Conservation (phyloP, 768 basidiomycete genomes). For the Amanita molliuscula region DNA sequence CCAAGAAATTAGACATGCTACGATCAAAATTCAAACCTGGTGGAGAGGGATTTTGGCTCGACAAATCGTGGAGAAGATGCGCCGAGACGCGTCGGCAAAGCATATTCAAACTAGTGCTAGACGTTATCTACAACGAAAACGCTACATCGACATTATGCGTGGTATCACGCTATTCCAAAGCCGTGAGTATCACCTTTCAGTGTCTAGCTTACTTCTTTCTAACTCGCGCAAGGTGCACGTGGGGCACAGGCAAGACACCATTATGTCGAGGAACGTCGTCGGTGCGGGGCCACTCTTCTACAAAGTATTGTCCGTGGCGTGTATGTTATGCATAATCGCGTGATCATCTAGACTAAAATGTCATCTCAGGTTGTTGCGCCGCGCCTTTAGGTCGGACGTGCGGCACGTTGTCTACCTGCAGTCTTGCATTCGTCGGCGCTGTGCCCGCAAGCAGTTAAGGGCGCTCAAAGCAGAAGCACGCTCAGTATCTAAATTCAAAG, state of each 20-base stretch:
- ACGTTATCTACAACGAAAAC: slow-evolving; percentile 62
- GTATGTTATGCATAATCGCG: slow-evolving; percentile 35
- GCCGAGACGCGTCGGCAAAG: slow-evolving; percentile 65
- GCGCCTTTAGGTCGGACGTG: slow-evolving; percentile 47
- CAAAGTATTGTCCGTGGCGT: slow-evolving; percentile 84
- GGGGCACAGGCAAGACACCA: slow-evolving; percentile 58
- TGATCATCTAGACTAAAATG: not conserved
- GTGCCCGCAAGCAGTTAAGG: slow-evolving; percentile 81
- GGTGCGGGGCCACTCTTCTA: slow-evolving; percentile 56
- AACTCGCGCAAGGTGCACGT: slow-evolving; percentile 45
- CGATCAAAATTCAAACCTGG: slow-evolving; percentile 87
- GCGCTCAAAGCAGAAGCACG: slow-evolving; percentile 83
- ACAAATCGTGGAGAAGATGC: slow-evolving; percentile 57
- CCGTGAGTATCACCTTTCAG: slow-evolving; percentile 38
- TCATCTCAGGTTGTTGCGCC: slow-evolving; percentile 39
- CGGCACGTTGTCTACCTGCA: slow-evolving; percentile 76
- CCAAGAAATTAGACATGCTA: slow-evolving; percentile 52
- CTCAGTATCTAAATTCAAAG: slow-evolving; percentile 96
- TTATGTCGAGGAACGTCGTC: slow-evolving; percentile 45
- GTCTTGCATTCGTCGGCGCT: slow-evolving; percentile 82
- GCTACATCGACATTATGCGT: slow-evolving; percentile 51
- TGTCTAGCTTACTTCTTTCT: not conserved
- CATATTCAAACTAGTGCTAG: slow-evolving; percentile 68
- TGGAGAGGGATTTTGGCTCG: slow-evolving; percentile 84
- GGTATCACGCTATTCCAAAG: slow-evolving; percentile 73